Percentiles rank a stretch among this genome's conserved stretches.
These are phyloP conservation scores for Toxicodendron radicans DNA, from an alignment of 345 rosid genomes.

Conservation along the genomic window DNA sequence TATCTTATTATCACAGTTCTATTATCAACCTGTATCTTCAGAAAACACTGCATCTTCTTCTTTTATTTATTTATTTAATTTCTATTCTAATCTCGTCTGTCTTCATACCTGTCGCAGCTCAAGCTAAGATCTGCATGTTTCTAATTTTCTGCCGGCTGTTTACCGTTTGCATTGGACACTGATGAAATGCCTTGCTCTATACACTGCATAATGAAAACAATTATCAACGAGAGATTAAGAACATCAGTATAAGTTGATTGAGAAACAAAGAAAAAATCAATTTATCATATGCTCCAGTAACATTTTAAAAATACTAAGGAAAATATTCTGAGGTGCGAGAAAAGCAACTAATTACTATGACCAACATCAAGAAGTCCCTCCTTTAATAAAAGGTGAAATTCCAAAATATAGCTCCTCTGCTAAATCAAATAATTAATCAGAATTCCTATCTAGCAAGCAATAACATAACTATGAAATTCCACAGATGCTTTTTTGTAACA, in stretches of 20 bases:
- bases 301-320: background rate
- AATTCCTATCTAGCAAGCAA: background rate
- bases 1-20: background rate
- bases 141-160: slow-evolving; percentile 30
- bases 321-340: background rate
- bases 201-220: slow-evolving; percentile 46
- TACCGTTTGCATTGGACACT: slow-evolving; percentile 32
- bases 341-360: background rate
- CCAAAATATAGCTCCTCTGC: background rate
- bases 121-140: slow-evolving; percentile 17
- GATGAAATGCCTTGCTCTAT: slow-evolving; percentile 82
- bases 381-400: background rate
- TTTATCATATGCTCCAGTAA: background rate
- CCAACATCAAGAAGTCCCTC: background rate
- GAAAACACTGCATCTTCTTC: background rate
- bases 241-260: background rate
- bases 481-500: background rate
- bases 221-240: slow-evolving; percentile 8
- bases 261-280: slow-evolving; percentile 12
- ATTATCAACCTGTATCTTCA: background rate
- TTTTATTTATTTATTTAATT: background rate
- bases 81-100: background rate
- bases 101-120: slow-evolving; percentile 28
- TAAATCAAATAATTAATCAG: background rate
- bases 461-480: background rate